Evolutionary conservation across 2,329 filamentous ascomycete species (phyloP).

Genomic region (Helminthosporium solani): DNA sequence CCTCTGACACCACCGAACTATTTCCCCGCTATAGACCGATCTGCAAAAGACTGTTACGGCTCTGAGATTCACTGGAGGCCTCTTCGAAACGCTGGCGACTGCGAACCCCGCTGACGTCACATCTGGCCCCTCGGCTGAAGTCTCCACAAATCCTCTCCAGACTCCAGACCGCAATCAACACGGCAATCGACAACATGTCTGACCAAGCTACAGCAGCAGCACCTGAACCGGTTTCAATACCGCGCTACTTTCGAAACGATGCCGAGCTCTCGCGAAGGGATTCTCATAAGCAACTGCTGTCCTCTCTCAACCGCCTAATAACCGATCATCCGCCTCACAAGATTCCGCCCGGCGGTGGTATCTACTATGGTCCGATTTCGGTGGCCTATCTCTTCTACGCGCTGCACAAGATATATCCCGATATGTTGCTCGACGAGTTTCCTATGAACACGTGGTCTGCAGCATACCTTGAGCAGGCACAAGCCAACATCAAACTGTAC

Average conservation of each 20-base stretch:
- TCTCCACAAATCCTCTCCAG: neutral
- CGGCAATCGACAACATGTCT: conserved; percentile 21
- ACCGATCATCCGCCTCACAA: conserved; percentile 50
- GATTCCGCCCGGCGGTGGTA: conserved; percentile 49
- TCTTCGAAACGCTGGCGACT: neutral
- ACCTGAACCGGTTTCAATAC: conserved; percentile 30
- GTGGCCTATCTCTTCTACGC: conserved; percentile 54
- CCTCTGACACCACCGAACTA: no score
- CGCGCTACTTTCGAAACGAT: conserved; percentile 47
- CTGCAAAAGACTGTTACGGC: neutral
- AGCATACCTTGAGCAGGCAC: conserved; percentile 52
- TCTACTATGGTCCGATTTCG: conserved; percentile 53
- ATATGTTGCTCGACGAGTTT: conserved; percentile 49
- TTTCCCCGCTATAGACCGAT: neutral
- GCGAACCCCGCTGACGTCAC: conserved; percentile 26
- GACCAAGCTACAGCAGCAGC: conserved; percentile 24
- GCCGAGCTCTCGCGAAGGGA: conserved; percentile 42
- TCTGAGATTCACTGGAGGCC: neutral
- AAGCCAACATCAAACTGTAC: conserved; percentile 52
- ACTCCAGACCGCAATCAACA: neutral
- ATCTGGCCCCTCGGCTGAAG: neutral
- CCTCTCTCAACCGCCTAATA: conserved; percentile 51
- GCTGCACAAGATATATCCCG: conserved; percentile 51
- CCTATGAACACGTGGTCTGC: conserved; percentile 52
- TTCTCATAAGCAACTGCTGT: conserved; percentile 53